Evolutionary conservation across 2,329 filamentous ascomycete species (phyloP), one percentile per base, ranked within the genome.

Genomic region (Xylariaceae sp.): DNA sequence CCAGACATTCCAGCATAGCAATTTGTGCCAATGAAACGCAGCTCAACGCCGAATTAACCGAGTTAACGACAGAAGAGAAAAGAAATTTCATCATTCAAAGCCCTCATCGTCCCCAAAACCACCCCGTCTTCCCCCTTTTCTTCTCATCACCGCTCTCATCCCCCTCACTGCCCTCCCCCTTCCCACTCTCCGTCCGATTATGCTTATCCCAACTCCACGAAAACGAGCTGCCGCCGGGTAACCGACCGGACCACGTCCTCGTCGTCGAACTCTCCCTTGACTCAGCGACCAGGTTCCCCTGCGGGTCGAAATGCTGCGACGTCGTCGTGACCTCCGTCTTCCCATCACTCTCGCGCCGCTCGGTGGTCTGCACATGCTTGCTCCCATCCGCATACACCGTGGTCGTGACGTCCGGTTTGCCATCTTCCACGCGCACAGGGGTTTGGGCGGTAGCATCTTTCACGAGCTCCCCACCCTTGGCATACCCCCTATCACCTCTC

Each of bases 361-460:
- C 57, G 3, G 62, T 57, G 4, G 61, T 66, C 18, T 56, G 62
- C 6, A 68, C 48, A 2, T 59, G 59, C 57, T 62, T 71, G 41
- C 66, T 68, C 2, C 69, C 70, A 51, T 67, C 67, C 2, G 63
- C 53, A 54, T 58, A 56, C 2, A 55, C 51, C 2, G 60, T 63
- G 2, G 61, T 63, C 2, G 30, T 56, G 11, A 55, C 23, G 30
- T 55, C 56, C 0, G 61, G 55, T 2, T 18, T 15, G 1, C 48
- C 45, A 1, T 37, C 52, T 5, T 18, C 51, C 51, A 17, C 7
- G 2, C 45, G 23, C 6, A 17, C 52, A 5, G 17, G 11, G 4
- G 6, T n/a, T 3, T 48, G 39, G 15, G 47, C 54, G 2, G 23
- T 7, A 23, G 23, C 30, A 35, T 13, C 34, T 30, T 50, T 1